phyloP scores from a whole-genome alignment of 148 eudicot genomes.

The Rhododendron mucronatum region DNA sequence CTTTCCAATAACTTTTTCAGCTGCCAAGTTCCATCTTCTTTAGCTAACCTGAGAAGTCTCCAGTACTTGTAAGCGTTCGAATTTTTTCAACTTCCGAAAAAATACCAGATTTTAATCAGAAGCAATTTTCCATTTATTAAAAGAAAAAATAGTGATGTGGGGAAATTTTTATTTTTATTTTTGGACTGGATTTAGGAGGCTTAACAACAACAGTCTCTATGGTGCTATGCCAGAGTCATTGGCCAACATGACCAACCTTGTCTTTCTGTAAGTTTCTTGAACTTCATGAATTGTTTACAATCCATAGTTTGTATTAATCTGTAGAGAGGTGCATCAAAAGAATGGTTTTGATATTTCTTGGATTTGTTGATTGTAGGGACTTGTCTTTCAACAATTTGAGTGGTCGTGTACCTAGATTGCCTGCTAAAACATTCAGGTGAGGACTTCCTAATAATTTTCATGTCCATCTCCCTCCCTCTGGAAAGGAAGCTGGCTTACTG shows the following conservation, averaged over 20 bases:
- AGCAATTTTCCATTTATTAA: not conserved
- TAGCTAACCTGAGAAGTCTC: conserved; percentile 46
- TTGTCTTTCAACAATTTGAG: conserved; percentile 68
- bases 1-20: conserved; percentile 58
- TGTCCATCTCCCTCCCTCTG: not conserved
- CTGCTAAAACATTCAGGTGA: conserved; percentile 58
- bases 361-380: conserved; percentile 39
- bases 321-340: not conserved
- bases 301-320: not conserved
- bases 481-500: not conserved
- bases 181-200: conserved; percentile 37
- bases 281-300: not conserved
- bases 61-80: conserved; percentile 45
- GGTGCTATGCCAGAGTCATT: conserved; percentile 52
- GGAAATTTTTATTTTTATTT: not conserved
- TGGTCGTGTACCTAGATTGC: conserved; percentile 56
- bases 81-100: not conserved
- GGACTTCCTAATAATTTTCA: not conserved
- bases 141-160: not conserved
- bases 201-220: conserved; percentile 61
- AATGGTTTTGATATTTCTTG: not conserved
- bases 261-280: conserved; percentile 39
- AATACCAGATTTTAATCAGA: not conserved
- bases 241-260: conserved; percentile 53
- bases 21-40: conserved; percentile 52